A percentile compares a stretch with the other conserved stretches of the same genome.
Evolutionary conservation across 1,284 basidiomycete genomes (phyloP).

Genomic region (Rhizoctonia solani): DNA sequence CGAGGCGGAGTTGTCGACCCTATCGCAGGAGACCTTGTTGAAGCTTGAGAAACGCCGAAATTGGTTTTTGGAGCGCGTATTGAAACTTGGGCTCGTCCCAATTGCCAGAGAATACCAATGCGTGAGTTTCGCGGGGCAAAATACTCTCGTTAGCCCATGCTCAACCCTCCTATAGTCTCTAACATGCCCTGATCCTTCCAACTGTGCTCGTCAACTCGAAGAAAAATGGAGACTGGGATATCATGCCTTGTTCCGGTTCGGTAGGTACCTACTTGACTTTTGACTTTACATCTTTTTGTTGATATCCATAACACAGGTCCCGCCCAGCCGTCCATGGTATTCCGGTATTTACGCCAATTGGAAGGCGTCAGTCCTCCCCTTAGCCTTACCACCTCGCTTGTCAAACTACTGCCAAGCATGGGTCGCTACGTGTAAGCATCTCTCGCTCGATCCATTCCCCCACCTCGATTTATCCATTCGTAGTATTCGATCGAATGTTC

Average conservation of each 20-base stretch:
- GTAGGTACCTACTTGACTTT: conserved; percentile 49
- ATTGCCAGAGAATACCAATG: conserved; percentile 90
- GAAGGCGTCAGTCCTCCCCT: conserved; percentile 83
- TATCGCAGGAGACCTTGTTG: conserved; percentile 77
- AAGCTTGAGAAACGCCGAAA: conserved; percentile 87
- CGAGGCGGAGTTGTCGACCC: conserved; percentile 77
- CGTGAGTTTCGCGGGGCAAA: conserved; percentile 51
- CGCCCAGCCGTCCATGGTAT: conserved; percentile 88
- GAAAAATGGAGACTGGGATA: conserved; percentile 93
- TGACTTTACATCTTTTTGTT: conserved; percentile 18
- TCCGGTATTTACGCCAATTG: conserved; percentile 78
- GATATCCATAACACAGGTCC: conserved; percentile 56
- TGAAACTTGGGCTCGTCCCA: conserved; percentile 86
- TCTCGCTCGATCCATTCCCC: neutral
- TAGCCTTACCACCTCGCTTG: conserved; percentile 82
- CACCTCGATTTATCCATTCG: neutral
- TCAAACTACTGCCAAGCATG: conserved; percentile 86
- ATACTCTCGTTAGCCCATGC: neutral
- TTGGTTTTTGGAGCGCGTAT: conserved; percentile 91
- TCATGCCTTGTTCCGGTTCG: conserved; percentile 83
- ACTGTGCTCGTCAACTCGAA: conserved; percentile 85
- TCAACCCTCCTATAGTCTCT: conserved; percentile 57
- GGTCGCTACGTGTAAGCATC: conserved; percentile 70
- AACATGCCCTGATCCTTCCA: conserved; percentile 78
- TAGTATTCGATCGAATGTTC: conserved; percentile 93